Base-by-base conservation (phyloP, 176 grass and related monocot genomes). In the Luzula sylvatica region DNA sequence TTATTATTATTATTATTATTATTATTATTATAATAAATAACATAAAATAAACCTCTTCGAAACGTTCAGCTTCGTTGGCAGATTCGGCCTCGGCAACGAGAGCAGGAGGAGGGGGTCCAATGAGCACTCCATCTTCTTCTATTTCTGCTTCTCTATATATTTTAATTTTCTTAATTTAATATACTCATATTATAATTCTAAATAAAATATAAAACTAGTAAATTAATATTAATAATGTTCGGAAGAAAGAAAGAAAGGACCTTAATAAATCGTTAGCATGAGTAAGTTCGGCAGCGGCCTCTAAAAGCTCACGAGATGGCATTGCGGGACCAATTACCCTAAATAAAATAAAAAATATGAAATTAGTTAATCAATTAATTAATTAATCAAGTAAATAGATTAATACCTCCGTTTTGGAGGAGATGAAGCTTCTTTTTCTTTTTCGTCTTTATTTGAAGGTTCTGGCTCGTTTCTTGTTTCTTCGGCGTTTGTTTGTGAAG, bases 1-100 rank as follows among this genome's bases (percentile, higher is more conserved):
- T 8, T n/a, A n/a, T n/a, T n/a, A n/a, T n/a, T n/a, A n/a, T n/a
- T n/a, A n/a, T n/a, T 11, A 69, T 42, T 7, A 44, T 35, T 23
- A 58, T 32, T 20, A 26, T 23, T 38, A 41, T 7, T 42, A 47
- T 4, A 62, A 41, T 29, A 7, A 21, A 32, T 3, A 21, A 13
- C 11, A 64, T 21, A 21, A 68, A 68, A 35, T 18, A 25, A 71
- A 95, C 88, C 89, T 95, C 90, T 76, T 96, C 90, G 52, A 96
- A 96, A 46, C 90, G 77, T 54, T 96, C 90, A 15, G 90, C 90
- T 76, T 96, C 90, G 82, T 96, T 96, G 74, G 84, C 90, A 65
- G 84, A 96, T 78, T 82, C 83, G 63, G 63, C 81, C 66, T 96
- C 90, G 38, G 74, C 63, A 27, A 96, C 90, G 75, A 96, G 75